A percentile compares a stretch with the other conserved stretches of the same genome.
Evolutionary conservation across 257 asterid genomes (phyloP).

Genomic region (Gentiana dahurica): DNA sequence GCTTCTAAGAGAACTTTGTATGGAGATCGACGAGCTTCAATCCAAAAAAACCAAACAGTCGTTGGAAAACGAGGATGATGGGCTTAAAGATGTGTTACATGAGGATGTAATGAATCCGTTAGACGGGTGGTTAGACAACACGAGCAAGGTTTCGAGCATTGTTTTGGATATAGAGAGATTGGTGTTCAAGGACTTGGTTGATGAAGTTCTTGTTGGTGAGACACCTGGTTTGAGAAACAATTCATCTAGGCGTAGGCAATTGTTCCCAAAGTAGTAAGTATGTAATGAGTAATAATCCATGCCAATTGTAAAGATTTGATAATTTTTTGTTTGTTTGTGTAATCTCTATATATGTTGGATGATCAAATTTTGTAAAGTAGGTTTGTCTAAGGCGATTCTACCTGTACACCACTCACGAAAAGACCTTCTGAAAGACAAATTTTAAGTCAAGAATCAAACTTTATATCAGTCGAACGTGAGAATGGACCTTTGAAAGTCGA

Average conservation of each 20-base stretch:
- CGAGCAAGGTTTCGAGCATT: constrained; percentile 47
- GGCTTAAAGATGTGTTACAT: constrained; percentile 45
- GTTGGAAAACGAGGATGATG: constrained; percentile 41
- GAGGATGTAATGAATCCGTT: constrained; percentile 46
- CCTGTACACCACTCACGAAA: too few relatives aligned
- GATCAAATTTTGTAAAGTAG: too few relatives aligned
- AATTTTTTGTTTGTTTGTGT: too few relatives aligned
- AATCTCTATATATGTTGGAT: too few relatives aligned
- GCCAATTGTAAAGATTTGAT: too few relatives aligned
- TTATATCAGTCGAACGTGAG: too few relatives aligned
- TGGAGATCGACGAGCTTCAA: constrained; percentile 55
- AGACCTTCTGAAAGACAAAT: too few relatives aligned
- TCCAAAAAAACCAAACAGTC: constrained; percentile 27
- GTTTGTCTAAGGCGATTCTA: too few relatives aligned
- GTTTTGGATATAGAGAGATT: constrained; percentile 73
- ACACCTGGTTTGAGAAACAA: constrained; percentile 36
- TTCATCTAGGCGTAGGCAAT: constrained; percentile 35
- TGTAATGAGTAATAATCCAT: background rate
- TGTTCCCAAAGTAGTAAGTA: constrained; percentile 29
- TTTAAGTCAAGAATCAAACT: too few relatives aligned
- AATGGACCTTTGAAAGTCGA: too few relatives aligned
- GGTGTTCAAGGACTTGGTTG: constrained; percentile 75
- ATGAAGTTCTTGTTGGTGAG: constrained; percentile 70
- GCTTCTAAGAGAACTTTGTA: constrained; percentile 69
- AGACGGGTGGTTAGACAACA: constrained; percentile 43